phyloP scores from a whole-genome alignment of 108 stramenopile genomes.

The Skeletonema grethae region DNA sequence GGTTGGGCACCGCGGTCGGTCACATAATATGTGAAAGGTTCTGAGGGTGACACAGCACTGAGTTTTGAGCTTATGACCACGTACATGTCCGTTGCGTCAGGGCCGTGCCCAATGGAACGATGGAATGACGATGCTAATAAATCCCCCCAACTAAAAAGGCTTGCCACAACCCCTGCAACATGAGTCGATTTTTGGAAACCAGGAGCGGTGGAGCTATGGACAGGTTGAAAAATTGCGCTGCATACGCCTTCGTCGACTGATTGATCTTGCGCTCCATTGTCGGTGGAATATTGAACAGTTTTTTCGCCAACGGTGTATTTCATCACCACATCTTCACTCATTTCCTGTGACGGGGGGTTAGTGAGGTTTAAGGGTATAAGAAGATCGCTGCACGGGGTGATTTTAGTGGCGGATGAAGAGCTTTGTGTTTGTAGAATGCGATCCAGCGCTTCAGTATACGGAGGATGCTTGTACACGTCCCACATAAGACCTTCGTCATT shows the following conservation, averaged over 20 bases:
- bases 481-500: conserved; percentile 10
- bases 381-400: conserved; percentile 4
- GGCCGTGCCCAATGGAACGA: not conserved
- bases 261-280: not conserved
- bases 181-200: not conserved
- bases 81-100: not conserved
- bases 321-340: not conserved
- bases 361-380: not conserved
- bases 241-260: not conserved
- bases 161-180: conserved; percentile 2
- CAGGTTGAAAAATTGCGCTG: conserved; percentile 3
- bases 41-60: not conserved
- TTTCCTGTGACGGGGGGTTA: not conserved
- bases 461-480: conserved; percentile 10
- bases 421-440: not conserved
- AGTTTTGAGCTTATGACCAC: conserved; percentile 9
- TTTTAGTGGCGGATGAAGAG: not conserved
- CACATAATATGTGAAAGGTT: conserved; percentile 10
- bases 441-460: conserved; percentile 6
- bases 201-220: not conserved
- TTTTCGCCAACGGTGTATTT: not conserved
- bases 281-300: not conserved
- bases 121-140: not conserved
- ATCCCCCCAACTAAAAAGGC: conserved; percentile 16
- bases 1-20: conserved; percentile 3